Percentiles rank a stretch among this genome's conserved stretches.
Conservation (phyloP, 495 filamentous ascomycete species). For the Aspergillus coremiiformis region DNA sequence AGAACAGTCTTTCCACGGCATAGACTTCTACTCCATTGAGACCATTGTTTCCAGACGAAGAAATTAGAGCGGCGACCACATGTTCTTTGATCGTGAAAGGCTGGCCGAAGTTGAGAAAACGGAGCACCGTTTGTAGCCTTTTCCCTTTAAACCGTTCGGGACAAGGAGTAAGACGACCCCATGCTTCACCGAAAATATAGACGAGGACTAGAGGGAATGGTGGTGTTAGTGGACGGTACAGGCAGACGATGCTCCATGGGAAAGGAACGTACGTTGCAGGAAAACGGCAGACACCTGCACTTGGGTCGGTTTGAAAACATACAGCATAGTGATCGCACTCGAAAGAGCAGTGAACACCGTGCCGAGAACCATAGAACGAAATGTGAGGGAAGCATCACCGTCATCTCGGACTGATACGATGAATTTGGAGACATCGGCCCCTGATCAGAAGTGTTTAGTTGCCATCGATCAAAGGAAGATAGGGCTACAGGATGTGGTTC, state of each 20-base stretch:
- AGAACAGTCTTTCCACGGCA: slow-evolving; percentile 22
- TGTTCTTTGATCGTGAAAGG: slow-evolving; percentile 19
- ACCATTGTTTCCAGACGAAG: slow-evolving; percentile 17
- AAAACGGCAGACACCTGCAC: slow-evolving; percentile 21
- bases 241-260: not conserved
- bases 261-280: slow-evolving; percentile 19
- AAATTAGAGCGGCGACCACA: slow-evolving; percentile 13
- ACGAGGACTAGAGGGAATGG: slow-evolving; percentile 12
- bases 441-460: slow-evolving; percentile 9
- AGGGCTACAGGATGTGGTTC: not conserved
- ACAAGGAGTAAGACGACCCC: slow-evolving; percentile 16
- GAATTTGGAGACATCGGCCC: slow-evolving; percentile 21
- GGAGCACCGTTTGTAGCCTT: slow-evolving; percentile 16
- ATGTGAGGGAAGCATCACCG: slow-evolving; percentile 22
- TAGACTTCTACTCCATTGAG: slow-evolving; percentile 11
- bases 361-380: slow-evolving; percentile 23
- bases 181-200: slow-evolving; percentile 20
- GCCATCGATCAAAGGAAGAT: not conserved
- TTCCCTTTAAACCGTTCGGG: slow-evolving; percentile 14
- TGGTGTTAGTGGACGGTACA: not conserved
- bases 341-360: slow-evolving; percentile 24
- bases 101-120: slow-evolving; percentile 17
- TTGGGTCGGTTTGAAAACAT: slow-evolving; percentile 22
- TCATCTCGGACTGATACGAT: slow-evolving; percentile 22
- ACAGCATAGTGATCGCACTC: slow-evolving; percentile 29